Percentiles rank a stretch among this genome's conserved stretches.
phyloP scores from a whole-genome alignment of 1,284 basidiomycete genomes.

The Gomphus sp. region DNA sequence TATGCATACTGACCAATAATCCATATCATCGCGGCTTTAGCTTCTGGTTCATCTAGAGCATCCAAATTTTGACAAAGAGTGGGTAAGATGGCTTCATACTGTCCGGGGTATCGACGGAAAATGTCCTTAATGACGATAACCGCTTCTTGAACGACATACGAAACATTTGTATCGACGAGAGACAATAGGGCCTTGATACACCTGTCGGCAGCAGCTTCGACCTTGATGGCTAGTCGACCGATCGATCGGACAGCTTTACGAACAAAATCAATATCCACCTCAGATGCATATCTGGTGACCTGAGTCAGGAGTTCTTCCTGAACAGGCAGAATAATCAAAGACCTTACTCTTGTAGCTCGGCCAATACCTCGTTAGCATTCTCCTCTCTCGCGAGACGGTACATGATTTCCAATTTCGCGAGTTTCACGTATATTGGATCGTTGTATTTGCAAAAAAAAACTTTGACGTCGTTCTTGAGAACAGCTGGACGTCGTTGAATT shows the following conservation, averaged over 20 bases:
- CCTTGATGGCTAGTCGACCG: slow-evolving; percentile 95
- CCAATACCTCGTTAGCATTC: slow-evolving; percentile 86
- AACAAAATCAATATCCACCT: slow-evolving; percentile 97
- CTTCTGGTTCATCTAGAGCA: slow-evolving; percentile 88
- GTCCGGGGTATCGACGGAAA: slow-evolving; percentile 94
- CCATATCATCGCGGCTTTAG: slow-evolving; percentile 97
- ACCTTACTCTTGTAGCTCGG: slow-evolving; percentile 88
- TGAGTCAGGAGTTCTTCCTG: neutral
- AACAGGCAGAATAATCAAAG: neutral
- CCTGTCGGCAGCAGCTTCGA: slow-evolving; percentile 79
- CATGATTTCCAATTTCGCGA: slow-evolving; percentile 98
- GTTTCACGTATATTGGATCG: slow-evolving; percentile 97
- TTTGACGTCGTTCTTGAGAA: slow-evolving; percentile 94
- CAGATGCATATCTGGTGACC: slow-evolving; percentile 78
- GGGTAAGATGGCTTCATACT: slow-evolving; percentile 93
- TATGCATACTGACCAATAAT: slow-evolving; percentile 97
- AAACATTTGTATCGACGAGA: slow-evolving; percentile 89
- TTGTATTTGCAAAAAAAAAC: slow-evolving; percentile 99
- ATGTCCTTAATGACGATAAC: slow-evolving; percentile 98
- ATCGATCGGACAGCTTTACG: slow-evolving; percentile 96
- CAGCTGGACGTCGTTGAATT: slow-evolving; percentile 87
- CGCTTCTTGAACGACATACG: slow-evolving; percentile 97
- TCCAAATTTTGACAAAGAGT: slow-evolving; percentile 91
- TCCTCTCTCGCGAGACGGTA: slow-evolving; percentile 87
- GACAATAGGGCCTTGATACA: slow-evolving; percentile 85